A percentile compares a stretch with the other conserved stretches of the same genome.
phyloP scores from a whole-genome alignment of 192 early-diverging fungal genomes.

The Phlyctochytrium arcticum region DNA sequence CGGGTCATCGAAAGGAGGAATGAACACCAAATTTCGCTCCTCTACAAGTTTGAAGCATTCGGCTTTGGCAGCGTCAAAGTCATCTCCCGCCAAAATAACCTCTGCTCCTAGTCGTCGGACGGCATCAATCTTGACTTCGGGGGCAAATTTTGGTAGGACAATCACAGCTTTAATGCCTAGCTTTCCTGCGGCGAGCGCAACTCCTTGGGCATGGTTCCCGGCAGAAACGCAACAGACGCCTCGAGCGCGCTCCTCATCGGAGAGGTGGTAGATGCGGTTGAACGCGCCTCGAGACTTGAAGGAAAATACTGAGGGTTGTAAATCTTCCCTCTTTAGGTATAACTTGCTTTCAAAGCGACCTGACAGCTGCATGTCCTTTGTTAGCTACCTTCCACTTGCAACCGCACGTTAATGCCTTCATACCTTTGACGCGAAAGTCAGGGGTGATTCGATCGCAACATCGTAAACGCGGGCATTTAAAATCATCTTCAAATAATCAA shows the following conservation, averaged over 20 bases:
- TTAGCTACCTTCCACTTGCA: neutral
- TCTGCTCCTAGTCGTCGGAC: slow-evolving; percentile 44
- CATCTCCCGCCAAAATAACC: slow-evolving; percentile 40
- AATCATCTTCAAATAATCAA: slow-evolving; percentile 35
- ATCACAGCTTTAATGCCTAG: slow-evolving; percentile 44
- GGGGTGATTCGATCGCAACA: slow-evolving; percentile 34
- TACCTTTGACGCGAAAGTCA: slow-evolving; percentile 36
- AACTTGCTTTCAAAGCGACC: slow-evolving; percentile 30
- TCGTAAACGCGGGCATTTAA: slow-evolving; percentile 52
- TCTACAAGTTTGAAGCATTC: slow-evolving; percentile 36
- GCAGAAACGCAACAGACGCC: slow-evolving; percentile 37
- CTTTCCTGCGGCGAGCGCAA: slow-evolving; percentile 49
- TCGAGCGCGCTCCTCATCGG: slow-evolving; percentile 27
- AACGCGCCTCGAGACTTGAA: slow-evolving; percentile 53
- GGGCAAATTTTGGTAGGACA: slow-evolving; percentile 51
- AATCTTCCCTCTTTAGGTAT: slow-evolving; percentile 49
- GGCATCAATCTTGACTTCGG: slow-evolving; percentile 48
- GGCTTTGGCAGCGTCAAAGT: slow-evolving; percentile 51
- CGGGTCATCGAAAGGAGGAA: slow-evolving; percentile 17
- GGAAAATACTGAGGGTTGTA: slow-evolving; percentile 52
- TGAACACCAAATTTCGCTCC: slow-evolving; percentile 22
- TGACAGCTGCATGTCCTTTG: slow-evolving; percentile 30
- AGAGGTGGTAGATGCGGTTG: slow-evolving; percentile 45
- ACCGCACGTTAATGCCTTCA: neutral
- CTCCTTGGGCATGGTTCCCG: slow-evolving; percentile 40